Evolutionary conservation across 2,329 filamentous ascomycete species (phyloP).

Genomic region (Colletotrichum costaricense): DNA sequence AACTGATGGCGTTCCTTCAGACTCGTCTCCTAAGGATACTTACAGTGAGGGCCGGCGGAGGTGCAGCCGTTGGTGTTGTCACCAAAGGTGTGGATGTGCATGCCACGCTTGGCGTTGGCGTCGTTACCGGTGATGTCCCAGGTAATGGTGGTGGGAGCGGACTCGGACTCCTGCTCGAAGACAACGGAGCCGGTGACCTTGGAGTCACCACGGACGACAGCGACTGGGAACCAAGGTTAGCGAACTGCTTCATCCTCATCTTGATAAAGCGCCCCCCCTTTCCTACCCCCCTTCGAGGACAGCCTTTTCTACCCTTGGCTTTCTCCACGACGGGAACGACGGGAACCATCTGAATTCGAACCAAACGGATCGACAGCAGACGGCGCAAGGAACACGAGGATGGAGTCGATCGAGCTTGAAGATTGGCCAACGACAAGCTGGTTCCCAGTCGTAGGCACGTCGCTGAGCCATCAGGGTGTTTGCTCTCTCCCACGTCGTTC

Average conservation of each 20-base stretch:
- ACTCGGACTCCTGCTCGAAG: conserved; percentile 93
- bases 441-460: conserved; percentile 17
- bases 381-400: conserved; percentile 18
- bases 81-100: conserved; percentile 99
- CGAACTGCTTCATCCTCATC: conserved; percentile 38
- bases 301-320: neutral
- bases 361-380: conserved; percentile 18
- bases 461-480: conserved; percentile 45
- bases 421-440: conserved; percentile 30
- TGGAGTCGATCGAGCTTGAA: conserved; percentile 17
- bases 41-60: conserved; percentile 96
- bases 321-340: conserved; percentile 19
- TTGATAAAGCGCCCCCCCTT: neutral
- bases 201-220: conserved; percentile 97
- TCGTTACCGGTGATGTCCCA: conserved; percentile 96
- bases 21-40: conserved; percentile 47
- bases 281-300: neutral
- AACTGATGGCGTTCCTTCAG: neutral
- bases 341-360: conserved; percentile 5
- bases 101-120: conserved; percentile 94
- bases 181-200: conserved; percentile 93
- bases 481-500: conserved; percentile 39
- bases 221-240: conserved; percentile 69
- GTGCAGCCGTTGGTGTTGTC: conserved; percentile 99
- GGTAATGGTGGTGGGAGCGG: conserved; percentile 83